Conservation (phyloP, 140 eudicot genomes). For the Ambrosia hybrid region DNA sequence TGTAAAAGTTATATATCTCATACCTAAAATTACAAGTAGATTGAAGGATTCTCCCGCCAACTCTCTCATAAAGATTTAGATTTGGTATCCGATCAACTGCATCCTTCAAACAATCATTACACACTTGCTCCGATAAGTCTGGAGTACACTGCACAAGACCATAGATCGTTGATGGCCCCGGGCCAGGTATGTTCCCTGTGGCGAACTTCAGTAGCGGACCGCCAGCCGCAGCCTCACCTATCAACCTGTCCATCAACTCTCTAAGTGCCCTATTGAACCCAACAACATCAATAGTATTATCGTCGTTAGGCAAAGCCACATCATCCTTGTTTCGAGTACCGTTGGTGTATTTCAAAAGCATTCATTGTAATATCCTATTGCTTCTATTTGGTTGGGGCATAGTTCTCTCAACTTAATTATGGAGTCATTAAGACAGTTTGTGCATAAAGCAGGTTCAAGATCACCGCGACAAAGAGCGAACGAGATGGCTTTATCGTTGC, state of each 20-base stretch:
- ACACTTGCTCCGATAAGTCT: neutral
- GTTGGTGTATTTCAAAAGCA: conserved; percentile 9
- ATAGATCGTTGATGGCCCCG: neutral
- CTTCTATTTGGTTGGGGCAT: neutral
- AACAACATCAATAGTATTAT: neutral
- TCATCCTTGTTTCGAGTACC: neutral
- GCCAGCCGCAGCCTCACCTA: neutral
- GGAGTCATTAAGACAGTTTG: neutral
- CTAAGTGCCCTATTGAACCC: neutral
- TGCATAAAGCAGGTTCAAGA: neutral
- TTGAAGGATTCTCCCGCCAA: neutral
- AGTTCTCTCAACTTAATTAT: neutral
- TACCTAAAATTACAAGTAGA: conserved; percentile 16
- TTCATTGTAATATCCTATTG: neutral
- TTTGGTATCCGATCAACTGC: neutral
- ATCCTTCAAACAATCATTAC: neutral
- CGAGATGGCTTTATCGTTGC: neutral
- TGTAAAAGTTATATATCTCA: neutral
- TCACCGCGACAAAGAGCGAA: conserved; percentile 15
- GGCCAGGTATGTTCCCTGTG: neutral
- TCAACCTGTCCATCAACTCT: neutral
- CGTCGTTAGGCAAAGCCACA: neutral
- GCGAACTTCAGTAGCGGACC: neutral
- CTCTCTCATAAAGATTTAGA: neutral
- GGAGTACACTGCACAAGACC: conserved; percentile 13